These are phyloP conservation scores for Xylaria sp. DNA, from an alignment of 2,329 filamentous ascomycete genomes.

Conservation along the genomic window DNA sequence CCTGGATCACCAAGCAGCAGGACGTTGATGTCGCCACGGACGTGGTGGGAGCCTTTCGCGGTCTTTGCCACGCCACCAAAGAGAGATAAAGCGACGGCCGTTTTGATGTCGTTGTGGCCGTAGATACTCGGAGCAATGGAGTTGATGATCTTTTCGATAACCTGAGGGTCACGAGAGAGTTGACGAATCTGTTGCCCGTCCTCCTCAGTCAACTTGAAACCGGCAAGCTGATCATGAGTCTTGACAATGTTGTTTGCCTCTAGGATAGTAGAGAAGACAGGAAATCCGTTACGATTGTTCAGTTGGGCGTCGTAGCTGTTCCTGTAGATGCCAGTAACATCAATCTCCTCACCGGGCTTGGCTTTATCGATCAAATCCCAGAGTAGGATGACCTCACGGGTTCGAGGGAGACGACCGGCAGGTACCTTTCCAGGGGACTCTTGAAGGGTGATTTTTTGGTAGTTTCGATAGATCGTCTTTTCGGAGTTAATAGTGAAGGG, in stretches of 20 bases:
- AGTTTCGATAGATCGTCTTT: constrained; percentile 97
- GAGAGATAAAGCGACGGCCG: constrained; percentile 84
- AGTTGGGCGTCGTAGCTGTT: constrained; percentile 98
- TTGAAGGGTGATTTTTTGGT: constrained; percentile 94
- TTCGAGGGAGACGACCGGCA: constrained; percentile 85
- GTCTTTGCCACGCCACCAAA: constrained; percentile 93
- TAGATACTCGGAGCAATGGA: constrained; percentile 98
- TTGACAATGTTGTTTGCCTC: constrained; percentile 98
- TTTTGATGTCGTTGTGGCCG: constrained; percentile 95
- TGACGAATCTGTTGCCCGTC: constrained; percentile 88
- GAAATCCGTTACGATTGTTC: constrained; percentile 98
- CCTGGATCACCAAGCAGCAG: constrained; percentile 93
- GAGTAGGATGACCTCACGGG: constrained; percentile 88
- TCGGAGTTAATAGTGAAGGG: constrained; percentile 95
- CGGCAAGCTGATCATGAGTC: constrained; percentile 92
- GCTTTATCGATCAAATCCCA: constrained; percentile 96
- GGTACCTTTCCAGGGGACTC: constrained; percentile 97
- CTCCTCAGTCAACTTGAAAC: constrained; percentile 90
- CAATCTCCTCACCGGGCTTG: constrained; percentile 96
- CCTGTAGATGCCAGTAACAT: constrained; percentile 92
- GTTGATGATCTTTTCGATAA: constrained; percentile 85
- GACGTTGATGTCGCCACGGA: constrained; percentile 97
- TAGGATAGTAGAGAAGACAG: constrained; percentile 94
- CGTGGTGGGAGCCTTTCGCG: constrained; percentile 80
- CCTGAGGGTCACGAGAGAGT: constrained; percentile 81